Conservation (phyloP, 2,329 filamentous ascomycete genomes). For the Colletotrichum phormii region DNA sequence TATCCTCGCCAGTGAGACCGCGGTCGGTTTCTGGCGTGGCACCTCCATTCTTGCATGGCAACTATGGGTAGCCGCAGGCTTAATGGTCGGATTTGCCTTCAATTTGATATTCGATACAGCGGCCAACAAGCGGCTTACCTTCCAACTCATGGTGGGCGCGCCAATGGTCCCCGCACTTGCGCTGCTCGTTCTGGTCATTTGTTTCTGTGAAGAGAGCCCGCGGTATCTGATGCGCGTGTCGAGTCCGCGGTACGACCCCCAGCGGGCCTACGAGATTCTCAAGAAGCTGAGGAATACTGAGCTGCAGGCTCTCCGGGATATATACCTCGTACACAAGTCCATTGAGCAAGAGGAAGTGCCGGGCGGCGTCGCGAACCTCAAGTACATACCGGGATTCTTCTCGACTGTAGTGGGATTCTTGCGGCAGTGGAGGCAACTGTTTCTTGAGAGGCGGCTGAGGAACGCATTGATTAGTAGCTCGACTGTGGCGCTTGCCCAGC, state of each 20-base stretch:
- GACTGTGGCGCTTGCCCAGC: conserved; percentile 47
- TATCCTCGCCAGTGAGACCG: conserved; percentile 59
- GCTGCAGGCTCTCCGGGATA: conserved; percentile 54
- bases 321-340: conserved; percentile 52
- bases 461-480: conserved; percentile 47
- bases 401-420: conserved; percentile 43
- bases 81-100: conserved; percentile 49
- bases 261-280: conserved; percentile 48
- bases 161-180: conserved; percentile 49
- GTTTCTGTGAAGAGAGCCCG: conserved; percentile 54
- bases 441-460: conserved; percentile 43
- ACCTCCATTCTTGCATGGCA: conserved; percentile 61
- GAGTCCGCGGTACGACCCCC: conserved; percentile 48
- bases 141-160: conserved; percentile 49
- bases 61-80: conserved; percentile 53
- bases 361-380: neutral
- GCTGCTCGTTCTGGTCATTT: conserved; percentile 46
- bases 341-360: conserved; percentile 43
- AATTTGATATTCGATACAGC: conserved; percentile 50
- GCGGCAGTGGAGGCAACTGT: conserved; percentile 44
- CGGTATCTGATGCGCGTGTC: conserved; percentile 52
- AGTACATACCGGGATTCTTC: neutral
- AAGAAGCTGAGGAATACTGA: conserved; percentile 51
- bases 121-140: conserved; percentile 20
- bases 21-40: conserved; percentile 60